Base-by-base conservation (phyloP, 108 stramenopile species). In the Skeletonema marinoi region DNA sequence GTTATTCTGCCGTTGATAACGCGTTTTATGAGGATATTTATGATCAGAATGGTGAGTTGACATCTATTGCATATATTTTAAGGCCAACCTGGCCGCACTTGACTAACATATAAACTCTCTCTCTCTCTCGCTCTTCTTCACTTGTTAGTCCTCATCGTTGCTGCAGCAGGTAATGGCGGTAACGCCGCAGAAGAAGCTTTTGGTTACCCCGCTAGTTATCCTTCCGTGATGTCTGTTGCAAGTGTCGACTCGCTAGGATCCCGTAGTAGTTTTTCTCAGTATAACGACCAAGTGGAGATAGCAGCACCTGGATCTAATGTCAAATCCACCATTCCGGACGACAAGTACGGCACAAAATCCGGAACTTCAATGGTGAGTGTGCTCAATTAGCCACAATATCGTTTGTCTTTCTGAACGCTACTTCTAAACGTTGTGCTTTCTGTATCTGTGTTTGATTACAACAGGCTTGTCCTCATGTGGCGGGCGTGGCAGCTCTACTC, bases 141-240 rank as follows among this genome's bases (percentile, higher is more conserved):
- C 25, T 25, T 25, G 25, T 25, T 25, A 25, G 25, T 92, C 25
- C 41, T 84, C 2, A 42, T 86, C n/a, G 60, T 89, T 76, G 91
- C 82, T 48, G 86, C 91, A 2, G 86, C 88, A 9, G 91, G 91
- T 6, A 92, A 92, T n/a, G n/a, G n/a, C n/a, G n/a, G n/a, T n/a
- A n/a, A n/a, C n/a, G n/a, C n/a, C n/a, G n/a, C n/a, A n/a, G n/a
- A n/a, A n/a, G n/a, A n/a, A n/a, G n/a, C n/a, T n/a, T n/a, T n/a
- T n/a, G n/a, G n/a, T n/a, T n/a, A 83, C 69, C 91, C 91, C 17
- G 88, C 87, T 46, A 73, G 78, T 0, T 80, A 86, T 54, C 39
- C 35, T 1, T 32, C 50, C 9, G 87, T 89, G 14, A 80, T 92
- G 33, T 76, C 75, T 30, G 88, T 92, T 92, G 77, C 76, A 0